phyloP scores from a whole-genome alignment of 1,284 basidiomycete genomes.

The Cutaneotrichosporon daszewskae region DNA sequence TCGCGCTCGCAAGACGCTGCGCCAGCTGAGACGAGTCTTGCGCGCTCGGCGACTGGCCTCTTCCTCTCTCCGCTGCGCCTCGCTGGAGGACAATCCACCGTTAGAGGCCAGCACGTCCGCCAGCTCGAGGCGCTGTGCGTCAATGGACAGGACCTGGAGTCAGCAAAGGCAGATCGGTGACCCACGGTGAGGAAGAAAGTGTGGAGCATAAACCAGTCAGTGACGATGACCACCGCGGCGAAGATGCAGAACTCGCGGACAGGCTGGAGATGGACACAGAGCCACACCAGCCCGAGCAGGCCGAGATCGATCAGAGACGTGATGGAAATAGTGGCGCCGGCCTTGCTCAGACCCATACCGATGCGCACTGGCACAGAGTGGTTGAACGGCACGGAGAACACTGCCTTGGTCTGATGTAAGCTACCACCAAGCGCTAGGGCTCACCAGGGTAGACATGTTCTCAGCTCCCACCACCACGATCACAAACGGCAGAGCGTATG shows the following conservation, averaged over 20 bases:
- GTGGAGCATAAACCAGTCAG: conserved; percentile 74
- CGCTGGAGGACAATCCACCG: conserved; percentile 8
- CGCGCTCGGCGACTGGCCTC: conserved; percentile 11
- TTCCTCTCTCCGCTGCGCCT: conserved; percentile 12
- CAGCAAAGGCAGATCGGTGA: background rate
- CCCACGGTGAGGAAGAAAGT: conserved; percentile 54
- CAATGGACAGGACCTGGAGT: conserved; percentile 50
- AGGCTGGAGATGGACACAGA: conserved; percentile 65
- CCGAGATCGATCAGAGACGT: conserved; percentile 83
- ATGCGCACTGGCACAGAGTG: conserved; percentile 88
- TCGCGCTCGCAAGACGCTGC: conserved; percentile 59
- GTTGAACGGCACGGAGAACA: conserved; percentile 80
- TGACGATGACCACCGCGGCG: conserved; percentile 86
- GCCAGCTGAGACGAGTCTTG: conserved; percentile 15
- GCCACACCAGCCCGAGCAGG: conserved; percentile 71
- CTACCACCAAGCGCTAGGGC: conserved; percentile 24
- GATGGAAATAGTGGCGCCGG: conserved; percentile 83
- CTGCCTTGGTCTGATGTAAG: conserved; percentile 66
- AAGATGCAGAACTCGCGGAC: conserved; percentile 92
- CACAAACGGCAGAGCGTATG: conserved; percentile 76
- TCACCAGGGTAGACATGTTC: conserved; percentile 90
- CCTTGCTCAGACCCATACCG: conserved; percentile 77
- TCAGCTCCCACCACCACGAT: conserved; percentile 94
- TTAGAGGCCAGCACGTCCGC: conserved; percentile 40
- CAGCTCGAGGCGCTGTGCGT: conserved; percentile 53